A percentile compares a stretch with the other conserved stretches of the same genome.
Conservation (phyloP, 2,329 filamentous ascomycete genomes). For the Aureobasidium sp. region DNA sequence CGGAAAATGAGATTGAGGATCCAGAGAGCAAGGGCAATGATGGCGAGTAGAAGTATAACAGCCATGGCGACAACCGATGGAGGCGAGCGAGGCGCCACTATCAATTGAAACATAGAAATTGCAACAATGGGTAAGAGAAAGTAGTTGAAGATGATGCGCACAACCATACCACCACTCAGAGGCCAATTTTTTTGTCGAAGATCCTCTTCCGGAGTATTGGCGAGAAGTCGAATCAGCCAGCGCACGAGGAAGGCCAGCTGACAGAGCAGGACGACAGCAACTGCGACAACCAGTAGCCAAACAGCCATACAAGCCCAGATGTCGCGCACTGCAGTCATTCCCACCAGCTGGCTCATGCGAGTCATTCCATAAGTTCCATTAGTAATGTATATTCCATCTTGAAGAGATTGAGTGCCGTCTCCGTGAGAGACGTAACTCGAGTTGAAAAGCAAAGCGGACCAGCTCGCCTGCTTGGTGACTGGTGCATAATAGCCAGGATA, state of each 20-base stretch:
- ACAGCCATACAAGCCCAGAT: constrained; percentile 93
- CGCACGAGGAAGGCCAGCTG: constrained; percentile 71
- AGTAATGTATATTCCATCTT: constrained; percentile 81
- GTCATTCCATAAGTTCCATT: constrained; percentile 75
- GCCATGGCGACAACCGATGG: constrained; percentile 67
- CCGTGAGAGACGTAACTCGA: constrained; percentile 72
- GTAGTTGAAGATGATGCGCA: constrained; percentile 87
- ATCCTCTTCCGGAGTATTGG: constrained; percentile 73
- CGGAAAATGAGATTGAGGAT: constrained; percentile 72
- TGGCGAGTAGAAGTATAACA: constrained; percentile 62
- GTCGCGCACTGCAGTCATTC: constrained; percentile 68
- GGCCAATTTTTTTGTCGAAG: constrained; percentile 85
- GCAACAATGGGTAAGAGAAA: constrained; percentile 82
- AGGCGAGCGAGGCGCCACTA: constrained; percentile 62
- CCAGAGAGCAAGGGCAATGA: constrained; percentile 70
- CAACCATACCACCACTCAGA: constrained; percentile 53
- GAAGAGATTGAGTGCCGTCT: constrained; percentile 57
- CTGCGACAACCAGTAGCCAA: constrained; percentile 76
- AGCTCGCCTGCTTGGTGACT: constrained; percentile 76
- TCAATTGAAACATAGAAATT: constrained; percentile 84
- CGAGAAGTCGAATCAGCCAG: constrained; percentile 67
- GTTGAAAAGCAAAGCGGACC: constrained; percentile 91
- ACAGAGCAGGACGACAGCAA: constrained; percentile 57
- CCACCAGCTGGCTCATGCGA: constrained; percentile 70
- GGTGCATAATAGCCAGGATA: constrained; percentile 96